These are phyloP conservation scores for Cyclotella kingstonii DNA, from an alignment of 108 stramenopile genomes.

Conservation along the genomic window DNA sequence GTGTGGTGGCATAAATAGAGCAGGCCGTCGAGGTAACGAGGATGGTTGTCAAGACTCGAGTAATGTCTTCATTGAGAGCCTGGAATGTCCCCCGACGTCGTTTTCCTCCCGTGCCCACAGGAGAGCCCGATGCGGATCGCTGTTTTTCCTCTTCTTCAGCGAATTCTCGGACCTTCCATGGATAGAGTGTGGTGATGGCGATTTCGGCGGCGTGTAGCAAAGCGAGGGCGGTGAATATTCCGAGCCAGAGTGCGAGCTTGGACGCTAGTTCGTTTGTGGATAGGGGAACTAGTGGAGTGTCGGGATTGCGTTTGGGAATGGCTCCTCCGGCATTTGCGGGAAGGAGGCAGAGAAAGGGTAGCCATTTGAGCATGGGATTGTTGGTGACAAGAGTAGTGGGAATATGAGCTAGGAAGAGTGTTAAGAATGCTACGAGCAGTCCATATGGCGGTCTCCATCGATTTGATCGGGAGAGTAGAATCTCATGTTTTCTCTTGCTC, in stretches of 20 bases:
- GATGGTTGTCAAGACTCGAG: conserved; percentile 92
- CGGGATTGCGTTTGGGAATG: conserved; percentile 31
- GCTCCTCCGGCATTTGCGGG: conserved; percentile 21
- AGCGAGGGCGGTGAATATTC: conserved; percentile 68
- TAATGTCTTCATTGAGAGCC: conserved; percentile 91
- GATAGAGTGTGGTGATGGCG: conserved; percentile 96
- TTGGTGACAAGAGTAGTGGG: too few relatives aligned
- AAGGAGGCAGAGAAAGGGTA: too few relatives aligned
- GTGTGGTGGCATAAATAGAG: conserved; percentile 79
- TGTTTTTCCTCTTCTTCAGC: conserved; percentile 92
- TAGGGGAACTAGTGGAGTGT: conserved; percentile 34
- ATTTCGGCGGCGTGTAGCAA: conserved; percentile 92
- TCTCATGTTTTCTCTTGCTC: conserved; percentile 1
- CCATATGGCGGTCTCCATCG: conserved; percentile 4
- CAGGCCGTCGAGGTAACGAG: conserved; percentile 91
- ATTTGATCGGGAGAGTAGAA: not conserved
- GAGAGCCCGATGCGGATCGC: conserved; percentile 6
- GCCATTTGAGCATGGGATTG: too few relatives aligned
- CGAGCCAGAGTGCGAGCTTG: conserved; percentile 38
- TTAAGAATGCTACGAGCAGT: conserved; percentile 14
- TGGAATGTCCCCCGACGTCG: conserved; percentile 73
- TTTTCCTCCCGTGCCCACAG: conserved; percentile 19
- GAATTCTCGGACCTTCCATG: conserved; percentile 96
- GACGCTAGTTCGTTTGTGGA: conserved; percentile 41
- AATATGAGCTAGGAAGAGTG: conserved; percentile 12